Conservation (phyloP, 116 monocot species). For the Iris pallida region DNA sequence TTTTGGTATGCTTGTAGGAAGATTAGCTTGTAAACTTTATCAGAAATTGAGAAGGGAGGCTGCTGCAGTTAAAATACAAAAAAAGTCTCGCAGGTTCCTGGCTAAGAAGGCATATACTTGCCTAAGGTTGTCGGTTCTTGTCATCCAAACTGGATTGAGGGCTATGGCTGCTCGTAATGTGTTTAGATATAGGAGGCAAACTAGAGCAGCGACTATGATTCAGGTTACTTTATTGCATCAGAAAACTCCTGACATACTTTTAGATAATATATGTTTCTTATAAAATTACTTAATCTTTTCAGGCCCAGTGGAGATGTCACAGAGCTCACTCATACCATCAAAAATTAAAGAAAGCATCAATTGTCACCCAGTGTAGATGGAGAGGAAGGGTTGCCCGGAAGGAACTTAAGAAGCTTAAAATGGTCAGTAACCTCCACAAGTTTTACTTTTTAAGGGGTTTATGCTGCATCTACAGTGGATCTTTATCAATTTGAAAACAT, state of each 20-base stretch:
- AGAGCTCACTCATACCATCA: slow-evolving; percentile 58
- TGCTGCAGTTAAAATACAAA: slow-evolving; percentile 87
- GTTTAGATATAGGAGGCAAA: slow-evolving; percentile 59
- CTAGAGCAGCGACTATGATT: slow-evolving; percentile 62
- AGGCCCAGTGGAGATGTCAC: slow-evolving; percentile 71
- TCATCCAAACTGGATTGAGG: slow-evolving; percentile 80
- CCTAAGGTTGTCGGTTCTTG: slow-evolving; percentile 52
- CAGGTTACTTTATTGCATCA: slow-evolving; percentile 42
- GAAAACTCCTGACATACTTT: not conserved
- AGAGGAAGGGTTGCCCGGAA: slow-evolving; percentile 83
- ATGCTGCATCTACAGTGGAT: not conserved
- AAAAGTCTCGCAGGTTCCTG: slow-evolving; percentile 51
- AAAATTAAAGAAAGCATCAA: slow-evolving; percentile 57
- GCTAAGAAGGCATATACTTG: slow-evolving; percentile 55
- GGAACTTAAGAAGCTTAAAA: slow-evolving; percentile 92
- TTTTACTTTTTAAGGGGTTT: not conserved
- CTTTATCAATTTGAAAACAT: not conserved
- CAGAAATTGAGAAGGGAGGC: slow-evolving; percentile 60
- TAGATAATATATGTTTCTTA: not conserved
- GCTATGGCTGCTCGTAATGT: slow-evolving; percentile 72
- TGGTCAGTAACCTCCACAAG: slow-evolving; percentile 45
- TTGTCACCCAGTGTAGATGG: slow-evolving; percentile 88
- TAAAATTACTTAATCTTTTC: slow-evolving; percentile 16
- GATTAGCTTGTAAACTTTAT: slow-evolving; percentile 73
- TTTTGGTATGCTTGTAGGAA: slow-evolving; percentile 42